phyloP scores from a whole-genome alignment of 1,139 yeast species.

The Pichia sp. region DNA sequence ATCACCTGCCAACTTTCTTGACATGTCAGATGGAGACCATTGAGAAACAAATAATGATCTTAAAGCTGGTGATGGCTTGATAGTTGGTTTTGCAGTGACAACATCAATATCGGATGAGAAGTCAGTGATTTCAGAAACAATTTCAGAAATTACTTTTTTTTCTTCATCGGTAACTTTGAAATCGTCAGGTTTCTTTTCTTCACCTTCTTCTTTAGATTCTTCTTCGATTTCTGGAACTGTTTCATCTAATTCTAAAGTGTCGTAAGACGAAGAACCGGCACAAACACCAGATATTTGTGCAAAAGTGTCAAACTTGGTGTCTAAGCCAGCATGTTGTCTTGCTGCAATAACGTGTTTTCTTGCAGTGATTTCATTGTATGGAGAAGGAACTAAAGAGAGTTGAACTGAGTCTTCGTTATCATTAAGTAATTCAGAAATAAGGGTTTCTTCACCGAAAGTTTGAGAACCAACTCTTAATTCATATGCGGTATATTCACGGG shows the following conservation, averaged over 20 bases:
- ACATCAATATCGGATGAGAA: slow-evolving; percentile 11
- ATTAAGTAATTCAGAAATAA: slow-evolving; percentile 22
- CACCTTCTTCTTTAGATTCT: slow-evolving; percentile 8
- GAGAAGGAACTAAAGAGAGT: slow-evolving; percentile 28
- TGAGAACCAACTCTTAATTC: slow-evolving; percentile 31
- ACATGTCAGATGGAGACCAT: slow-evolving; percentile 69
- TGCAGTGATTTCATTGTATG: slow-evolving; percentile 43
- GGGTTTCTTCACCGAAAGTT: slow-evolving; percentile 5
- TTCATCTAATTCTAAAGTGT: slow-evolving; percentile 30
- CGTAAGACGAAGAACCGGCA: slow-evolving; percentile 38
- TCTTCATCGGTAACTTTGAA: slow-evolving; percentile 29
- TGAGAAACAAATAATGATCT: slow-evolving; percentile 60
- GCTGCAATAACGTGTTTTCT: slow-evolving; percentile 41
- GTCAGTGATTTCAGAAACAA: slow-evolving; percentile 19
- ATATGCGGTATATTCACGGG: slow-evolving; percentile 59
- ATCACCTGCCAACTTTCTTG: slow-evolving; percentile 63
- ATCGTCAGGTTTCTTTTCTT: slow-evolving; percentile 17
- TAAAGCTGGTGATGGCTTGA: slow-evolving; percentile 39
- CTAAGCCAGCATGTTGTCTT: slow-evolving; percentile 43
- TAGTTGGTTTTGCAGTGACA: slow-evolving; percentile 25
- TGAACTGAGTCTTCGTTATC: slow-evolving; percentile 22
- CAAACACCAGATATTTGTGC: slow-evolving; percentile 32
- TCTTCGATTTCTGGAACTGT: slow-evolving; percentile 15
- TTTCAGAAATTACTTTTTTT: slow-evolving; percentile 25
- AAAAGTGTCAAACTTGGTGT: slow-evolving; percentile 20